A percentile compares a stretch with the other conserved stretches of the same genome.
Conservation (phyloP, 305 asterid genomes). For the Euphrasia arctica region DNA sequence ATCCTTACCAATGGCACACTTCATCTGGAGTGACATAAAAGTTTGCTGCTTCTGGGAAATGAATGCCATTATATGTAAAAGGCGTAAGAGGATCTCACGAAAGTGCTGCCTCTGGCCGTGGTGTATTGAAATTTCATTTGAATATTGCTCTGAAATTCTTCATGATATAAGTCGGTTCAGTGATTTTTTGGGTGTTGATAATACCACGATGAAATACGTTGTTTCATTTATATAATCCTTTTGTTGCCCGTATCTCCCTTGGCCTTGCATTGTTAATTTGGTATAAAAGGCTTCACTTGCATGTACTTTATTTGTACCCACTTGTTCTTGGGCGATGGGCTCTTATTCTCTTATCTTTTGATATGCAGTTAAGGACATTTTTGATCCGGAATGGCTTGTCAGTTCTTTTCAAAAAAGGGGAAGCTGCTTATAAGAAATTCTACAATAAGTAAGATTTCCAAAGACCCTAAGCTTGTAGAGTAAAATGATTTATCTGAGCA, state of each 20-base stretch:
- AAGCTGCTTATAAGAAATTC: conserved; percentile 87
- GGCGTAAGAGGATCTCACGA: neutral
- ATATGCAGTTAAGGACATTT: conserved; percentile 83
- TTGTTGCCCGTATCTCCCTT: neutral
- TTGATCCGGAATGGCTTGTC: conserved; percentile 92
- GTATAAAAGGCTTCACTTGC: conserved; percentile 10
- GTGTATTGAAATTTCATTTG: neutral
- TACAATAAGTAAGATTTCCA: conserved; percentile 61
- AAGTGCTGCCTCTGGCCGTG: neutral
- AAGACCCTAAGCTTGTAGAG: conserved; percentile 13
- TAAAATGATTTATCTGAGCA: conserved; percentile 4
- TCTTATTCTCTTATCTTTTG: conserved; percentile 24
- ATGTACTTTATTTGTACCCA: conserved; percentile 6
- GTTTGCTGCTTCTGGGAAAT: neutral
- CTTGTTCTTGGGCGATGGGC: conserved; percentile 16
- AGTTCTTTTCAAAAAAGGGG: conserved; percentile 89
- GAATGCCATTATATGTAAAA: conserved; percentile 11
- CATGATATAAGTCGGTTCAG: conserved; percentile 9
- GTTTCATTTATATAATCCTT: neutral
- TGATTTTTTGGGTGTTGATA: conserved; percentile 7
- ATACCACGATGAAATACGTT: conserved; percentile 10
- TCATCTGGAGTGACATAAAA: no score
- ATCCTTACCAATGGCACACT: no score
- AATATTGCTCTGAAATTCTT: neutral
- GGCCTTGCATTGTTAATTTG: neutral